phyloP scores from a whole-genome alignment of 306 rosid species.

The Inga oerstediana region DNA sequence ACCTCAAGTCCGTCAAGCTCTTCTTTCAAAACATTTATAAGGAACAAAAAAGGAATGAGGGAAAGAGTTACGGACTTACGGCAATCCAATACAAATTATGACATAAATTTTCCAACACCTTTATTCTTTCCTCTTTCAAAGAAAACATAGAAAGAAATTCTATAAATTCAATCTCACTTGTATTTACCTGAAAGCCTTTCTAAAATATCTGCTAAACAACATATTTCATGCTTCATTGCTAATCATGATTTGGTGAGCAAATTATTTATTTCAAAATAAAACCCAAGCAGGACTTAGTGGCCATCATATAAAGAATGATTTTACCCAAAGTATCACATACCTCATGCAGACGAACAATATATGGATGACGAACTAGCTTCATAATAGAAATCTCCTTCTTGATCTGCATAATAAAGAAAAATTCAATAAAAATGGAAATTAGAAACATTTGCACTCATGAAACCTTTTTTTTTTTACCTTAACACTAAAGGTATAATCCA shows the following conservation, averaged over 20 bases:
- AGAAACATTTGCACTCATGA: slow-evolving; percentile 18
- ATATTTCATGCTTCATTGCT: slow-evolving; percentile 20
- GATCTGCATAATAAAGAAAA: slow-evolving; percentile 54
- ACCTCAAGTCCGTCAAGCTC: neutral
- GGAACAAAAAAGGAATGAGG: slow-evolving; percentile 1
- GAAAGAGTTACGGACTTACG: slow-evolving; percentile 27
- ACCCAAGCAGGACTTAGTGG: slow-evolving; percentile 16
- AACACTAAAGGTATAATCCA: slow-evolving; percentile 8
- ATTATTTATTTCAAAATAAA: slow-evolving; percentile 1
- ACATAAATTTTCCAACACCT: neutral
- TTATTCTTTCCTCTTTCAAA: slow-evolving; percentile 9
- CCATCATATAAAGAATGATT: slow-evolving; percentile 10
- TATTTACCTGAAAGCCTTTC: slow-evolving; percentile 1
- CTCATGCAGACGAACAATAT: slow-evolving; percentile 83
- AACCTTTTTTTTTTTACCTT: neutral
- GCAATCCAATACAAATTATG: slow-evolving; percentile 22
- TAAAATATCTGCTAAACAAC: neutral
- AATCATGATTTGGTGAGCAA: slow-evolving; percentile 19
- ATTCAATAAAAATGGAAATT: neutral
- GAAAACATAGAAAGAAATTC: neutral
- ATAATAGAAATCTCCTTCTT: slow-evolving; percentile 89
- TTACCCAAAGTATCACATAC: slow-evolving; percentile 43
- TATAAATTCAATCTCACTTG: slow-evolving; percentile 14
- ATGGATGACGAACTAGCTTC: slow-evolving; percentile 94
- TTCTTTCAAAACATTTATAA: slow-evolving; percentile 11